Evolutionary conservation across 257 asterid genomes (phyloP), one percentile per base, ranked within the genome.

Genomic region (Lantana camara): DNA sequence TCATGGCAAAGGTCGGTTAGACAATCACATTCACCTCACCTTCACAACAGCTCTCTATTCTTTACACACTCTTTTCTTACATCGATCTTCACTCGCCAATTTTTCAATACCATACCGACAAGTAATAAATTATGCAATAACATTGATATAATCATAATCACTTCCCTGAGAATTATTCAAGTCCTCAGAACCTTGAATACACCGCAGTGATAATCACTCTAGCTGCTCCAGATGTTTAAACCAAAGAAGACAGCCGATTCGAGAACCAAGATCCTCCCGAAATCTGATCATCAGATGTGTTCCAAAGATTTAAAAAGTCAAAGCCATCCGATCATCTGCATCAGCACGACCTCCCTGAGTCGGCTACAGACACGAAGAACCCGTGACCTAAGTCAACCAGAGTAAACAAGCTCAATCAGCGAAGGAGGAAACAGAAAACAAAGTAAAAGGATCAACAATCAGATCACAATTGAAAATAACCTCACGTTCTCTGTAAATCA

Each of bases 1-100:
- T 27, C 87, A 78, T 70, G 84, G 82, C 87, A 78, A 78, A 73
- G 88, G 84, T 66, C 85, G 40, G 38, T 23, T 27, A 27, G 60
- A 69, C 66, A 60, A 49, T 23, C 68, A 70, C 27, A 47, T 5
- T 48, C 13, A 42, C 63, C 60, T 56, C 68, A 53, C 63, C 21
- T 6, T 55, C 22, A 52, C 37, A 21, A 4, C 40, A 35, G 8
- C 4, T 12, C 49, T 40, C 41, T 49, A 2, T 24, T 15, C 57
- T 50, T 58, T 23, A 15, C 55, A 1, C 79, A 37, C 75, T 16
- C 69, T 35, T 63, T 56, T 62, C 57, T 68, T 54, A 66, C 76
- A 57, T 9, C 48, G 29, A 30, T 0, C 29, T 60, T 21, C 50
- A 57, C 53, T 2, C 20, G 10, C 0, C 57, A n/a, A n/a, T n/a